Evolutionary conservation across 2,329 filamentous ascomycete species (phyloP).

Genomic region (Pseudocercospora crystallina): DNA sequence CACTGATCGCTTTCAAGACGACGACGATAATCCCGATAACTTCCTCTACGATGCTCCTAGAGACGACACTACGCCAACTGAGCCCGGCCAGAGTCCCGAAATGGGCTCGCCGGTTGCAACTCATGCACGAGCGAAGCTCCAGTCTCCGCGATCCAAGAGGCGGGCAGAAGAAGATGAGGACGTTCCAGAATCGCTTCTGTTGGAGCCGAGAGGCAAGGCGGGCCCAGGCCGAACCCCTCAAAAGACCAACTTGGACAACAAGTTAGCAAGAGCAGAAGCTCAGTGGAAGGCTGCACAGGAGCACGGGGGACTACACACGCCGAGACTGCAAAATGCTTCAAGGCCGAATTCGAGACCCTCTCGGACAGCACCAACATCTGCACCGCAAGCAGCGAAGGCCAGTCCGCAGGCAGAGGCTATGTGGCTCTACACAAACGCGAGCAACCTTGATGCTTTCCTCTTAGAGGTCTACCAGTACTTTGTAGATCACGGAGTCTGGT

Average conservation of each 20-base stretch:
- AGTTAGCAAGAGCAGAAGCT: conserved; percentile 35
- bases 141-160: conserved; percentile 31
- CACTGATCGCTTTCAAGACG: conserved; percentile 53
- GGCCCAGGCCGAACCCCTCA: conserved; percentile 13
- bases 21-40: conserved; percentile 58
- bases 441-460: conserved; percentile 85
- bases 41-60: conserved; percentile 52
- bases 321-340: conserved; percentile 14
- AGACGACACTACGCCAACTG: conserved; percentile 25
- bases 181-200: conserved; percentile 62
- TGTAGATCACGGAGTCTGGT: conserved; percentile 77
- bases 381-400: conserved; percentile 32
- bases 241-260: conserved; percentile 10
- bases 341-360: conserved; percentile 17
- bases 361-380: not conserved
- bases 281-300: conserved; percentile 53
- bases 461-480: conserved; percentile 85
- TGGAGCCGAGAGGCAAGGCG: conserved; percentile 50
- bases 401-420: conserved; percentile 75
- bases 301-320: conserved; percentile 46
- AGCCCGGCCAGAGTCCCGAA: conserved; percentile 48
- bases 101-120: conserved; percentile 16
- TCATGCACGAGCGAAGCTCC: conserved; percentile 44
- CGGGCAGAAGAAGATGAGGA: conserved; percentile 58
- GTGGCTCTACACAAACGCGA: conserved; percentile 90